Base-by-base conservation (phyloP, 148 eudicot genomes). In the Rhododendron mucronatum region DNA sequence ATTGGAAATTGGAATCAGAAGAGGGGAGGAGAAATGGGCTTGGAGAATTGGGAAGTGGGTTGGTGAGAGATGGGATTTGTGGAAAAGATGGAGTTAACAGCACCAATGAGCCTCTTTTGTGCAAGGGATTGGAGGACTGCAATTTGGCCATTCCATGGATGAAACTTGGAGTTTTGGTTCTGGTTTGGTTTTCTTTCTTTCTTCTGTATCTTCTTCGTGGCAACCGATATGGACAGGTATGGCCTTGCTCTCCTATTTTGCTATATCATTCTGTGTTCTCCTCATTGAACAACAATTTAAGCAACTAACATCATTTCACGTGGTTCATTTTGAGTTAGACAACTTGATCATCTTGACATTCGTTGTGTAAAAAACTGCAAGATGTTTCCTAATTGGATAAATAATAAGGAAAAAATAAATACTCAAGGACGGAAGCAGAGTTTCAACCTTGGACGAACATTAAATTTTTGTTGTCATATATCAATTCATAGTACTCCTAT, bases 151-250 rank as follows among this genome's bases (percentile, higher is more conserved):
- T 90, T 61, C 95, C 95, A 74, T 89, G 90, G 93, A 67, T 71
- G 84, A 93, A 91, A 80, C 8, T 92, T 61, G 91, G 87, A 33
- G 83, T 89, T 12, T 86, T 93, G 86, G 35, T 87, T 37, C 15
- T 90, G 84, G 88, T 93, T 47, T 93, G 95, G 95, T 83, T 93
- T 80, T 87, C 90, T 21, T 93, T 93, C 81, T 87, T 90, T 69
- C 51, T 85, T 45, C 55, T 93, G n/a, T 86, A 92, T 81, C 86
- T 92, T 87, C 90, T 93, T 48, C 92, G 88, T 1, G 95, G 95
- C 80, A 88, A 91, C 75, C 84, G 91, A 75, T 73, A 89, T 84
- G 94, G 91, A 85, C 92, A 90, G 89, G 95, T 93, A 85, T 75
- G 86, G 30, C 18, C 23, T 81, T 33, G 15, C 5, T 81, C 44